Percentiles rank a stretch among this genome's conserved stretches.
Conservation (phyloP, 2,329 filamentous ascomycete genomes). For the Pseudocercospora ulei region DNA sequence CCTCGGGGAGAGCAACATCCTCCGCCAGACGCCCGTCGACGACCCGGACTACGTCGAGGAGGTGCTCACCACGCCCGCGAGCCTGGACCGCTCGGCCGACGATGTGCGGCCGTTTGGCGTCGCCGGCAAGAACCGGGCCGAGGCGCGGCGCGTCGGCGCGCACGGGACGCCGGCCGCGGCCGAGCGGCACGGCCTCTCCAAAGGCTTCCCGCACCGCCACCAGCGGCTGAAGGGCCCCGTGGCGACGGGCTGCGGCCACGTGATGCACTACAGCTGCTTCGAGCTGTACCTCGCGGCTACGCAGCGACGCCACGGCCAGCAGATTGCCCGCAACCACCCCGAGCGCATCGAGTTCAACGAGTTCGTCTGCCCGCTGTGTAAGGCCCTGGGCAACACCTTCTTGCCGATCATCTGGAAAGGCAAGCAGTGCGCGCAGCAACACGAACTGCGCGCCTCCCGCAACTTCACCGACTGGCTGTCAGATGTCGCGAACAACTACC, state of each 20-base stretch:
- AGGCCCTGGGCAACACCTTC: slow-evolving; percentile 90
- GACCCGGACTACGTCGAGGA: slow-evolving; percentile 79
- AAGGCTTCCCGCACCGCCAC: slow-evolving; percentile 66
- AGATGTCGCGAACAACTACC: slow-evolving; percentile 45
- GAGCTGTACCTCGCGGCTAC: slow-evolving; percentile 83
- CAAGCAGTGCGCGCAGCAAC: slow-evolving; percentile 69
- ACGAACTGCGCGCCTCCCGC: slow-evolving; percentile 45
- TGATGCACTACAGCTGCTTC: slow-evolving; percentile 97
- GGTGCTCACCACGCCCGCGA: slow-evolving; percentile 64
- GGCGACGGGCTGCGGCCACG: slow-evolving; percentile 85
- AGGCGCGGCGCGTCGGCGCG: slow-evolving; percentile 64
- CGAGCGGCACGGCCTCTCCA: slow-evolving; percentile 75
- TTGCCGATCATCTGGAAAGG: slow-evolving; percentile 92
- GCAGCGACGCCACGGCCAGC: slow-evolving; percentile 70
- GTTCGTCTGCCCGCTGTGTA: slow-evolving; percentile 93
- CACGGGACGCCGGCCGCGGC: slow-evolving; percentile 60
- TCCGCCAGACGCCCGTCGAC: slow-evolving; percentile 74
- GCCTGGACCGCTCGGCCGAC: slow-evolving; percentile 76
- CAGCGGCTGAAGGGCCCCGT: slow-evolving; percentile 59
- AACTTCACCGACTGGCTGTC: slow-evolving; percentile 60
- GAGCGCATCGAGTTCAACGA: slow-evolving; percentile 71
- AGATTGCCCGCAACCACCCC: slow-evolving; percentile 89
- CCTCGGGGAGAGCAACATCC: slow-evolving; percentile 72
- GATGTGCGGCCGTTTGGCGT: slow-evolving; percentile 80
- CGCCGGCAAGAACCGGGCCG: slow-evolving; percentile 71